phyloP scores from a whole-genome alignment of 345 rosid genomes.

The Heritiera fomes region DNA sequence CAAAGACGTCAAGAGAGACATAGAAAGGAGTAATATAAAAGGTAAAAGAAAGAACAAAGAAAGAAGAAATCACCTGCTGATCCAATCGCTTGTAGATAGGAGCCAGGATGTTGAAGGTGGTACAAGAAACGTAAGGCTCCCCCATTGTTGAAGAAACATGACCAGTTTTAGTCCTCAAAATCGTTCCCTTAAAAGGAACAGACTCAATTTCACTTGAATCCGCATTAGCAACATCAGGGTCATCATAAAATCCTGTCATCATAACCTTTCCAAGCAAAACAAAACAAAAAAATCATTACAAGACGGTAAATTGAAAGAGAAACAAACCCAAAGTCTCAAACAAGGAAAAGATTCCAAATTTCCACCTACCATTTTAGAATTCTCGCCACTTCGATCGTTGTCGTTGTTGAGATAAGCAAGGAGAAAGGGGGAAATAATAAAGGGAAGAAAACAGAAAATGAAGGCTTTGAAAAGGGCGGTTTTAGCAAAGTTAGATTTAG shows the following conservation, averaged over 20 bases:
- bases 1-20: neutral
- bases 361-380: conserved; percentile 14
- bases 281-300: neutral
- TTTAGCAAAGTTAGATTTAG: neutral
- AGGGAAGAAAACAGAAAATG: neutral
- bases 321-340: conserved; percentile 3
- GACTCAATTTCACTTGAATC: conserved; percentile 38
- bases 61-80: conserved; percentile 38
- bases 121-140: conserved; percentile 58
- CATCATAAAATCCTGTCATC: conserved; percentile 27
- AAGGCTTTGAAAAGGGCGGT: neutral
- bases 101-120: conserved; percentile 82
- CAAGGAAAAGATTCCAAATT: neutral
- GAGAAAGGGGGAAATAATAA: neutral
- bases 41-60: neutral
- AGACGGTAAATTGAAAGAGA: neutral
- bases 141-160: conserved; percentile 26
- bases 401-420: neutral
- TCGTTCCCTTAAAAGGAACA: conserved; percentile 13
- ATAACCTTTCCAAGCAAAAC: conserved; percentile 30
- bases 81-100: conserved; percentile 79
- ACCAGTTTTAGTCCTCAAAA: conserved; percentile 27
- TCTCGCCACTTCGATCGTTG: neutral
- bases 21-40: neutral
- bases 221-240: conserved; percentile 26